Base-by-base conservation (phyloP, 192 early-diverging fungal genomes). In the Gamsiella multidivaricata region DNA sequence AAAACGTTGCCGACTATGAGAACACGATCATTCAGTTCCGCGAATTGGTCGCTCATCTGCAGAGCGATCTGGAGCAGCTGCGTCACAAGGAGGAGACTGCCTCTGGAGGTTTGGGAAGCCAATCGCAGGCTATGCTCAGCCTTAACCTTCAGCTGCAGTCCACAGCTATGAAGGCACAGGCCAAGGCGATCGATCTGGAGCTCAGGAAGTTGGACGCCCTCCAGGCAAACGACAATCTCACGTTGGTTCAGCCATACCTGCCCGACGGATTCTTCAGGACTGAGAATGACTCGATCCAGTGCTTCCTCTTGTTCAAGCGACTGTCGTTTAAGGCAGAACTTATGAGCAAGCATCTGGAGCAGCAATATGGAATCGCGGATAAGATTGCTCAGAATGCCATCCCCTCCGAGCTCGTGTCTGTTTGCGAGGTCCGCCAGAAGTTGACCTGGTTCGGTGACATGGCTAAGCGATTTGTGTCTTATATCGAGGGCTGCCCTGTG, bases 141-240 rank as follows among this genome's bases (percentile, higher is more conserved):
- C 85, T 94, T 18, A 95, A 92, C 54, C 70, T 94, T 54, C 91
- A 94, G 51, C 81, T 98, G 46, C 92, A 94, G 73, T 87, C 87
- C 17, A 90, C 94, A 0, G 89, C 87, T 11, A 87, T 91, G 78
- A 95, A 95, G 73, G 88, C 92, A 5, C 91, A 95, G 66, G 92
- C 95, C 22, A 95, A 94, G 82, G 87, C 92, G 15, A 91, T 98
- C 39, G 97, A 98, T 81, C 80, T 97, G 37, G 96, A 97, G 61
- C 81, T 98, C 57, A 89, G 93, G 14, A 92, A 93, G 45, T 80
- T 98, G 20, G 96, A 98, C 18, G 93, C 91, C 23, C 79, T 85
- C 5, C 96, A 98, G 79, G 94, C 94, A 1, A 85, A 83, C 1
- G 90, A 94, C 73, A 89, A 93, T 43, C 56, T 94, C 36, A 84